phyloP scores from a whole-genome alignment of 2,329 filamentous ascomycete species.

The Microcera coccophila region DNA sequence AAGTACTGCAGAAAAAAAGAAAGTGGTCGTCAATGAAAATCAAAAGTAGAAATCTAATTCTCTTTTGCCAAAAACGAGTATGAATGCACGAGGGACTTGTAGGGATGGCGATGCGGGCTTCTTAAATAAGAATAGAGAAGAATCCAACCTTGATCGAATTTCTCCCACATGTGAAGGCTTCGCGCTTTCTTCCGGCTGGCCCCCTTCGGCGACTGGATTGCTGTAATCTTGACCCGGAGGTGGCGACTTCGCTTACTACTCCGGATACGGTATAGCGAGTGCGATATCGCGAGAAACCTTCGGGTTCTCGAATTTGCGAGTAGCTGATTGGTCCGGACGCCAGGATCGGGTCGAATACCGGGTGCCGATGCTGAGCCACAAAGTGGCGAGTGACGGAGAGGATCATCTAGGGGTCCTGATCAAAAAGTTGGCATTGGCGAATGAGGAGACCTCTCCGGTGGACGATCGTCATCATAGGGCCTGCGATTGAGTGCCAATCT shows the following conservation, averaged over 20 bases:
- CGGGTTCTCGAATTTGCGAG: constrained; percentile 15
- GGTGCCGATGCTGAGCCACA: constrained; percentile 25
- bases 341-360: constrained; percentile 15
- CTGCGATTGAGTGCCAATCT: too few species aligned
- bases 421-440: constrained; percentile 12
- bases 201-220: neutral
- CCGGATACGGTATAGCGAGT: constrained; percentile 14
- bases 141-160: constrained; percentile 18
- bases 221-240: constrained; percentile 7
- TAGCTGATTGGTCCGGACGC: constrained; percentile 24
- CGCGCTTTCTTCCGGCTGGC: neutral
- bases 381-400: constrained; percentile 25
- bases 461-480: too few species aligned
- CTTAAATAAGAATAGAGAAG: neutral
- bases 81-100: too few species aligned
- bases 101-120: too few species aligned
- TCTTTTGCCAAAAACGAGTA: too few species aligned
- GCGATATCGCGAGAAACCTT: constrained; percentile 28
- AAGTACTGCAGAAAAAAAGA: too few species aligned
- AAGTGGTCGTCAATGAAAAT: too few species aligned
- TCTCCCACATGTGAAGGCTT: constrained; percentile 25
- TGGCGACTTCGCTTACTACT: constrained; percentile 10
- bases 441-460: constrained; percentile 1
- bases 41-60: neutral
- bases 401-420: constrained; percentile 17